Evolutionary conservation across 169 alveolate species (phyloP), one percentile per base, ranked within the genome.

Genomic region (Plasmodium inui): DNA sequence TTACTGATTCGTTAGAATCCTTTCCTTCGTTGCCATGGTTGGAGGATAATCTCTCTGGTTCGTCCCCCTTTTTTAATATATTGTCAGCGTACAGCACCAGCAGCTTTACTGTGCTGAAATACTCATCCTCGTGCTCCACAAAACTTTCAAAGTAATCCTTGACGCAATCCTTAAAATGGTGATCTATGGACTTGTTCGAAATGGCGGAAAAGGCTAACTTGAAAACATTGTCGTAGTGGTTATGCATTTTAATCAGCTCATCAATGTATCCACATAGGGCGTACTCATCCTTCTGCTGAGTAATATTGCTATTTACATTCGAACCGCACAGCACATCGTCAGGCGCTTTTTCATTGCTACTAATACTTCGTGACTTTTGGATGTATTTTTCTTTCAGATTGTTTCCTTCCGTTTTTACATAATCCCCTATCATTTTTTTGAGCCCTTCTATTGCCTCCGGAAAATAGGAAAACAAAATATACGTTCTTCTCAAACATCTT

Each of bases 371-470:
- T 14, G 93, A 86, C 28, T 41, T 50, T 30, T 74, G 41, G 7
- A 86, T 57, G 44, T 86, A 86, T 86, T 86, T 86, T 32, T 86
- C 93, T 57, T 86, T 86, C 81, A 86, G 76, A 32, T 50, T 57
- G 34, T 86, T 86, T 32, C 93, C 93, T 34, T 86, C 93, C 34
- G 78, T 30, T 86, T 86, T 86, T 34, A 86, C 67, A 44, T 86
- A 86, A 53, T 86, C 93, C 7, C 93, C 93, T 76, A 86, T 86
- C 32, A 76, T 86, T 86, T 37, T 86, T 86, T 86, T 86, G 2
- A 95, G 73, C 50, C 93, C 95, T 44, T 84, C 92, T 41, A 83
- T 84, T 37, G 96, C 96, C 84, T 92, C 83, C 82, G 83, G 55
- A 57, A 84, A 83, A 81, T 91, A 79, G 6, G 96, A 95, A 74